Evolutionary conservation across 2,329 filamentous ascomycete genomes (phyloP).

Genomic region (Penicillium sp.): DNA sequence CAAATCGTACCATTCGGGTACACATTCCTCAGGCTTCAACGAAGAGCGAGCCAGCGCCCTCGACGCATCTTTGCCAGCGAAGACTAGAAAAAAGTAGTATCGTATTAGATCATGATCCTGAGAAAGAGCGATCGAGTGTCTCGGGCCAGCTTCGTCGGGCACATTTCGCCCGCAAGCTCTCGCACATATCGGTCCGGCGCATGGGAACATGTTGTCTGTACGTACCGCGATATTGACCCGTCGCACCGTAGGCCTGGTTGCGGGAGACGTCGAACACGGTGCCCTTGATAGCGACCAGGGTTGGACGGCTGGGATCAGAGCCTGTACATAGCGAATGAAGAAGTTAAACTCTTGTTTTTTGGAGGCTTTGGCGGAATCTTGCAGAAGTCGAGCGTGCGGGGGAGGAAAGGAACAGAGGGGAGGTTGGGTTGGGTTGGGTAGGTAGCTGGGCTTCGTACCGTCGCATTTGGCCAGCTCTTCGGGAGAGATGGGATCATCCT

Average conservation of each 20-base stretch:
- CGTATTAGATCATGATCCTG: conserved; percentile 1
- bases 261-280: conserved; percentile 90
- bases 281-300: conserved; percentile 66
- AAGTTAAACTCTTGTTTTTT: no score
- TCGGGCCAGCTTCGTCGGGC: neutral
- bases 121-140: neutral
- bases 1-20: conserved; percentile 75
- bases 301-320: conserved; percentile 45
- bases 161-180: no score
- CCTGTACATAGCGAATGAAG: conserved; percentile 18
- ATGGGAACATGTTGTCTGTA: neutral
- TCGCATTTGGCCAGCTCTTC: conserved; percentile 76
- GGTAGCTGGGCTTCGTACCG: conserved; percentile 49
- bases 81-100: conserved; percentile 54
- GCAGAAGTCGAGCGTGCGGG: neutral
- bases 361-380: no score
- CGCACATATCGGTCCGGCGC: neutral
- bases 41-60: conserved; percentile 81
- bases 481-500: conserved; percentile 74
- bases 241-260: conserved; percentile 78
- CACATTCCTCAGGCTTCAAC: conserved; percentile 75
- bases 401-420: neutral
- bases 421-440: neutral
- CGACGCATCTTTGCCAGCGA: conserved; percentile 94
- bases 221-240: conserved; percentile 79